Percentiles rank a stretch among this genome's conserved stretches.
phyloP scores from a whole-genome alignment of 768 basidiomycete genomes.

The Rhodotorula toruloides region DNA sequence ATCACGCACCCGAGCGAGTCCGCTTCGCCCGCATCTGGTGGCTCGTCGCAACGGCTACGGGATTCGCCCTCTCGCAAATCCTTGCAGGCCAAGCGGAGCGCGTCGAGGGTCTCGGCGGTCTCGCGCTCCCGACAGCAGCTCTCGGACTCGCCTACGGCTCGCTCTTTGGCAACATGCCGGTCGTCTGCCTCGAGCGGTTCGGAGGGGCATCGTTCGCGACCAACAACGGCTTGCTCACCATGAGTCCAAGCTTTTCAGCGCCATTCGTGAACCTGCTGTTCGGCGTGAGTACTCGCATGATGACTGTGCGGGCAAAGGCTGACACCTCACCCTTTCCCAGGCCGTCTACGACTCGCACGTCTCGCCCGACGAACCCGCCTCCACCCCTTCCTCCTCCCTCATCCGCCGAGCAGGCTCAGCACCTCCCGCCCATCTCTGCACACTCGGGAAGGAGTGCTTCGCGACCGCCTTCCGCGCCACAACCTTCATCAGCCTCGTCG shows the following conservation, averaged over 20 bases:
- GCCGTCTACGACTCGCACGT: conserved; percentile 33
- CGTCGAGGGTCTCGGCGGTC: conserved; percentile 3
- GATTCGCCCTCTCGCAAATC: conserved; percentile 27
- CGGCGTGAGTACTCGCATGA: neutral
- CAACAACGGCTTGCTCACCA: conserved; percentile 15
- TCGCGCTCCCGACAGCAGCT: conserved; percentile 10
- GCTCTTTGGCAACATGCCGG: conserved; percentile 19
- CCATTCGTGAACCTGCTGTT: conserved; percentile 14
- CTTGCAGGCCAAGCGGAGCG: conserved; percentile 3
- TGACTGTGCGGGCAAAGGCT: too few relatives aligned
- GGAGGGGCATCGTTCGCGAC: conserved; percentile 11
- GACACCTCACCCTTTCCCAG: neutral
- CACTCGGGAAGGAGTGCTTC: conserved; percentile 28
- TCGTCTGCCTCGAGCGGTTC: conserved; percentile 29
- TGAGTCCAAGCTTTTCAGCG: conserved; percentile 14
- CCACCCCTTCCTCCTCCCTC: neutral
- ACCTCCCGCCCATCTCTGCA: conserved; percentile 10
- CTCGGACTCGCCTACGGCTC: conserved; percentile 29
- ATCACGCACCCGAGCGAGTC: conserved; percentile 1
- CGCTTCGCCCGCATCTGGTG: conserved; percentile 35
- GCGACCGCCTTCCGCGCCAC: conserved; percentile 19
- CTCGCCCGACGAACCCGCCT: neutral
- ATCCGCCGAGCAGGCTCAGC: neutral
- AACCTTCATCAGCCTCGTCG: conserved; percentile 15
- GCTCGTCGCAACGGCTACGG: conserved; percentile 18